Base-by-base conservation (phyloP, 768 basidiomycete genomes). In the Calvatia gigantea region DNA sequence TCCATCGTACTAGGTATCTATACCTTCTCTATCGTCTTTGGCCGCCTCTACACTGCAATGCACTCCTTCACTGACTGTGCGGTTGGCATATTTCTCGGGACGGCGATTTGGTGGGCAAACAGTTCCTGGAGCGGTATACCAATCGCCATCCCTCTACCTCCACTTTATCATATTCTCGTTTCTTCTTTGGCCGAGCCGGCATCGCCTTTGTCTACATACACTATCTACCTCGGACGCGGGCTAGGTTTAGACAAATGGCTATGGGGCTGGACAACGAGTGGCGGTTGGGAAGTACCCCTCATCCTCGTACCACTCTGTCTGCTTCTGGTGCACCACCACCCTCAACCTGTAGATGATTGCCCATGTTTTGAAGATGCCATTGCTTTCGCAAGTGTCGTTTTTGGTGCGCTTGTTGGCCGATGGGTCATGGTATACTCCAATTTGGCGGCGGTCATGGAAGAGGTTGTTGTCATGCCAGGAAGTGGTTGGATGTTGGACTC, bases 331-430 rank as follows among this genome's bases (percentile, higher is more conserved):
- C 87, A 94, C 64, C 84, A 90, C 58, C 93, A 95, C 64, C 94
- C 95, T 0, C 89, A 95, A 61, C 96, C 96, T 0, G 90, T 96
- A 7, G 95, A 98, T 55, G 93, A 96, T 63, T 98, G 96, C 61
- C 96, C 96, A 2, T 98, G 96, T 70, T 99, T 97, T 69, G 96
- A 97, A 66, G 96, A 98, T 64, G 92, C 95, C 2, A 95, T 98
- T 48, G 94, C 96, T 0, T 88, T 94, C 60, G 72, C 89, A n/a
- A 86, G 90, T 23, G 94, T 94, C 38, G 77, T 91, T 15, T 74
- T 89, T 32, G 96, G 96, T n/a, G 73, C 77, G 17, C 72, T 82
- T 21, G 66, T 94, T 0, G 84, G 83, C 0, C 76, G 81, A 41
- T 97, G 94, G 94, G 75, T 69, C 27, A 76, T 76, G 64, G 61